A percentile compares a stretch with the other conserved stretches of the same genome.
These are phyloP conservation scores for Aspergillus asperescens DNA, from an alignment of 495 filamentous ascomycete species.

Conservation along the genomic window DNA sequence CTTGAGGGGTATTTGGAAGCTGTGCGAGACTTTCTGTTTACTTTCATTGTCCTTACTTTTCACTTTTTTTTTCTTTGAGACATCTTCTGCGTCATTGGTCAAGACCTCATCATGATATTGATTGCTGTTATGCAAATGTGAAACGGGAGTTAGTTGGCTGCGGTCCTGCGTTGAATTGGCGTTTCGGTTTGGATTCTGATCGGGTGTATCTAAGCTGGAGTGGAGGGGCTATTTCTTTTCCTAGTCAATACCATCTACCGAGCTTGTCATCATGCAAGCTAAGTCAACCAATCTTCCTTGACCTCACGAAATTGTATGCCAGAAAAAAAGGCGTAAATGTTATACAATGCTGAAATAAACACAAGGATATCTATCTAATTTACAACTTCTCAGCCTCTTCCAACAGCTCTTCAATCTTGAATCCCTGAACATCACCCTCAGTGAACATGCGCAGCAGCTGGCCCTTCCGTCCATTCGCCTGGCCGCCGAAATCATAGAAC, in stretches of 20 bases:
- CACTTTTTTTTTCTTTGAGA: neutral
- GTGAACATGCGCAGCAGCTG: constrained; percentile 77
- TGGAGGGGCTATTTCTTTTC: neutral
- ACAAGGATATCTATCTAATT: constrained; percentile 4
- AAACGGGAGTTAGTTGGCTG: neutral
- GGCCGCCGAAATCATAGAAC: constrained; percentile 71
- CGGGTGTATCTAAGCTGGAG: constrained; percentile 1
- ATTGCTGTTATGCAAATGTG: neutral
- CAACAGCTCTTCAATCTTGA: constrained; percentile 77
- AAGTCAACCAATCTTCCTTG: neutral
- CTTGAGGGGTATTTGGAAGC: neutral
- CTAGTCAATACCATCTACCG: neutral
- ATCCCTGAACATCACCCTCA: constrained; percentile 61
- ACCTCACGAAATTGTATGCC: neutral
- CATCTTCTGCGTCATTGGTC: neutral
- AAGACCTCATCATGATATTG: neutral
- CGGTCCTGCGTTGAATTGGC: constrained; percentile 5
- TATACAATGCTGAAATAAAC: constrained; percentile 3
- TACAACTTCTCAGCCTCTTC: constrained; percentile 75
- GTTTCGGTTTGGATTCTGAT: constrained; percentile 3
- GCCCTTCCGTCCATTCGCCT: constrained; percentile 48
- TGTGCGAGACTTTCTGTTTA: neutral
- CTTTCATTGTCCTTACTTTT: neutral
- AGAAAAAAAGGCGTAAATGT: neutral
- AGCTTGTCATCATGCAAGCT: neutral